Evolutionary conservation across 2,329 filamentous ascomycete species (phyloP), one percentile per base, ranked within the genome.

Genomic region (Xylariales sp.): DNA sequence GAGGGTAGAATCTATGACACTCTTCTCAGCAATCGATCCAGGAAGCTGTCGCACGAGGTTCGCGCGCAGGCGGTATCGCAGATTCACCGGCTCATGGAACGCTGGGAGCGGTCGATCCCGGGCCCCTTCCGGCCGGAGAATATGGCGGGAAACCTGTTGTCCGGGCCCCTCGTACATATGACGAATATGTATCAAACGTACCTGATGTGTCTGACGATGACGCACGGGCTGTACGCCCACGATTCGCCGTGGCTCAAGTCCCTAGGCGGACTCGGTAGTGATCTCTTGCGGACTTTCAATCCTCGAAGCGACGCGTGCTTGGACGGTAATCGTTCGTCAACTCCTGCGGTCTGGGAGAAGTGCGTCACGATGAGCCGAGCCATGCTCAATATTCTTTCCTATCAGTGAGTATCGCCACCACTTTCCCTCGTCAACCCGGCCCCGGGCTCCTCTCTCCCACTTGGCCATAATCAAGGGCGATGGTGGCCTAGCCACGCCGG

Each of bases 1-100:
- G 68, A 83, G 32, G 82, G 82, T 23, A 79, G 78, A 55, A 75
- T 82, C 0, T 83, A 82, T 53, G 81, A 83, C 39, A 74, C 77
- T 8, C 71, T 83, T 1, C 80, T 81, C 64, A 75, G 73, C n/a
- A 73, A 75, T 1, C 73, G 77, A 16, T 73, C 75, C 10, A 69
- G 54, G 41, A 77, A 71, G 54, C 48, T 75, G 5, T 69, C 76
- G 3, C 46, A 32, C 0, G 69, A 75, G 3, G 76, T 79, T 49
- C 77, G 80, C 0, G 71, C 75, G 30, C 69, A 73, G 10, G 75
- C 77, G 0, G 75, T 80, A 3, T 32, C 58, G 5, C 64, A 72
- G 23, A 65, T 76, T 14, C 69, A 72, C 30, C 39, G 52, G 16
- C 77, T 81, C 71, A 74, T 83, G 1, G 76, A 79, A 14, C 74